Evolutionary conservation across 352 stramenopile genomes (phyloP).

Genomic region (Globisporangium takayamanum): DNA sequence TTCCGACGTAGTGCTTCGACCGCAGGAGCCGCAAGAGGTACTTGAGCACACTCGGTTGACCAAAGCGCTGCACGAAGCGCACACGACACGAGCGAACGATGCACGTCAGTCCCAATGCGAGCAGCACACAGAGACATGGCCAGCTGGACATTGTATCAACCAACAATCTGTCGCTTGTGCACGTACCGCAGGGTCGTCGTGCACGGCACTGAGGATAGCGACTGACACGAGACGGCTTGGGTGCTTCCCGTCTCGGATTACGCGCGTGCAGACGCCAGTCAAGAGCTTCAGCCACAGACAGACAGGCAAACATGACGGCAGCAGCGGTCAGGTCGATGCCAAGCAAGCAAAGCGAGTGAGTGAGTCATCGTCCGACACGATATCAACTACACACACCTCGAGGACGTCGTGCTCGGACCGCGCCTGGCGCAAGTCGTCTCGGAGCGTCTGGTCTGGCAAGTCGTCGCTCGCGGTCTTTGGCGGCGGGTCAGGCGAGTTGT

Average conservation of each 20-base stretch:
- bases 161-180: neutral
- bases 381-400: conserved; percentile 20
- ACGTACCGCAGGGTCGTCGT: conserved; percentile 39
- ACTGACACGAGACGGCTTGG: conserved; percentile 61
- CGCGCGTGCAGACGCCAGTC: conserved; percentile 34
- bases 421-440: conserved; percentile 30
- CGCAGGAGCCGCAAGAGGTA: conserved; percentile 70
- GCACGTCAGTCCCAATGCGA: too few relatives aligned
- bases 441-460: conserved; percentile 47
- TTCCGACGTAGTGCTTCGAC: conserved; percentile 72
- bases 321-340: neutral
- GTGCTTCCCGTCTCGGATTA: conserved; percentile 50
- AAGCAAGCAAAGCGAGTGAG: conserved; percentile 1
- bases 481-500: conserved; percentile 23
- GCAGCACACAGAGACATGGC: neutral
- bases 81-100: neutral
- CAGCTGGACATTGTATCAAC: too few relatives aligned
- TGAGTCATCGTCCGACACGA: neutral
- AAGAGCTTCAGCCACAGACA: conserved; percentile 25
- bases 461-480: conserved; percentile 13
- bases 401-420: conserved; percentile 31
- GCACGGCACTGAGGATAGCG: conserved; percentile 47
- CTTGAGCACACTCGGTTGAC: conserved; percentile 54
- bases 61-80: conserved; percentile 29
- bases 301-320: neutral